Evolutionary conservation across 495 filamentous ascomycete genomes (phyloP), one percentile per base, ranked within the genome.

Genomic region (Pseudotulostoma volvatum): DNA sequence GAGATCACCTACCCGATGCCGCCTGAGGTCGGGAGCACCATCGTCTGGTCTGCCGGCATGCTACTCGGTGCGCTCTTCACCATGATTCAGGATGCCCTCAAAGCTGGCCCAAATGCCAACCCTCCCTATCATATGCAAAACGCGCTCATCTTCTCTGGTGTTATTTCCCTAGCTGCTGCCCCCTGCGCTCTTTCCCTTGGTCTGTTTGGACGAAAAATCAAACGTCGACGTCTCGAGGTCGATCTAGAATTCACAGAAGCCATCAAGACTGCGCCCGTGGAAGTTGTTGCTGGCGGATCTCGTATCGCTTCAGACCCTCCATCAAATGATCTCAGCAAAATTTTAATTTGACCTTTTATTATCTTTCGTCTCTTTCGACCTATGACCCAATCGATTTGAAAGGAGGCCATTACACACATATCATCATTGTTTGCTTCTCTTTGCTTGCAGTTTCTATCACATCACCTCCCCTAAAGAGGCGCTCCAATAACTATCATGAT

Each of bases 1-100:
- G 84, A 95, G 54, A 64, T 92, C 44, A 85, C 84, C 13, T 79
- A 84, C 44, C 88, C 88, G 0, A 75, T 87, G 17, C 77, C 75
- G n/a, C 84, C 90, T 1, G 88, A 90, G 64, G 72, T 94, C 36
- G 79, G 83, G 4, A 78, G 71, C 37, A 82, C 80, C 34, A 65
- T 92, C 19, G 77, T 79, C 49, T 96, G 88, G 90, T 70, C 70
- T 7, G 80, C 79, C 11, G 87, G 86, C 0, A 62, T 66, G 47
- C 40, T 68, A 7, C 52, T 87, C 0, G 90, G 90, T 1, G 87
- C 70, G 0, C 52, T 90, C 7, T 93, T 94, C 51, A 79, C 95
- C 49, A 50, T 97, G 14, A 58, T 83, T 28, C 79, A 80, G 57
- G 80, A 84, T 50, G 83, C 78, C 32, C 60, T 96, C 48, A 84